Evolutionary conservation across 345 rosid species (phyloP).

Genomic region (Gossypium longicalyx): DNA sequence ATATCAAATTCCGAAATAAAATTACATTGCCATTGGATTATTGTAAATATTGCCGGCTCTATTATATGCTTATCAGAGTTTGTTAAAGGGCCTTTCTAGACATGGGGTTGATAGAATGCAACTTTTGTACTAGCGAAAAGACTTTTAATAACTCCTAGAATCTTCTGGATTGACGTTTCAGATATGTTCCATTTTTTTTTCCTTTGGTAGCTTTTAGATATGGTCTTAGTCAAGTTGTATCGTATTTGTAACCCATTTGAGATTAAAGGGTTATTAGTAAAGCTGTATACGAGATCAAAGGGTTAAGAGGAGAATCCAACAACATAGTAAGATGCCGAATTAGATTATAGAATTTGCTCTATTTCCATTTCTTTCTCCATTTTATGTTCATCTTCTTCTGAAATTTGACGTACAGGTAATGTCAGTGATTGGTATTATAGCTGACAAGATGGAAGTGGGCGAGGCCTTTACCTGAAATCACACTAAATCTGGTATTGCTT

Average conservation of each 20-base stretch:
- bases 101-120: background rate
- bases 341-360: background rate
- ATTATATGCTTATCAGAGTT: background rate
- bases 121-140: constrained; percentile 9
- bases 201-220: background rate
- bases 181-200: background rate
- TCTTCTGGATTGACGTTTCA: constrained; percentile 11
- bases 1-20: too few relatives aligned
- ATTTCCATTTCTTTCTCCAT: background rate
- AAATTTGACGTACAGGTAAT: background rate
- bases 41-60: constrained; percentile 3
- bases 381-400: background rate
- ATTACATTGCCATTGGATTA: too few relatives aligned
- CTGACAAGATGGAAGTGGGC: too few relatives aligned
- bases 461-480: too few relatives aligned
- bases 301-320: background rate
- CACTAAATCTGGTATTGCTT: constrained; percentile 4
- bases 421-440: background rate
- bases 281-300: background rate
- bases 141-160: constrained; percentile 11
- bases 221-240: background rate
- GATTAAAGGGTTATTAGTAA: too few relatives aligned
- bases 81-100: constrained; percentile 2
- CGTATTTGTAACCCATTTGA: constrained; percentile 2
- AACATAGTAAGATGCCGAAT: background rate